Conservation (phyloP, 345 rosid species). For the Eucalyptus curtisii region DNA sequence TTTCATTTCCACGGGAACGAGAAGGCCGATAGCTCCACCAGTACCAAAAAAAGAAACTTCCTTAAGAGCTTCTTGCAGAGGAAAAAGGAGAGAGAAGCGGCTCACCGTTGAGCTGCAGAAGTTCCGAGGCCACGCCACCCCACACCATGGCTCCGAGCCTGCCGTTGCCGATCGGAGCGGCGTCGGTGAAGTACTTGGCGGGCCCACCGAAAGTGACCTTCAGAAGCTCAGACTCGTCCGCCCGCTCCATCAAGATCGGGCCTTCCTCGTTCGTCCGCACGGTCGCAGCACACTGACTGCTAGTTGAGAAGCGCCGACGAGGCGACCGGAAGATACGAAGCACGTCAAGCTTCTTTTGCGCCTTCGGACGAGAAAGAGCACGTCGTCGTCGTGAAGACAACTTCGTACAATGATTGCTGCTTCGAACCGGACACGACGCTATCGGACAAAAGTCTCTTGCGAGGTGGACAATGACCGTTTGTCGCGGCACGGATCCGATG, state of each 20-base stretch:
- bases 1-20: background rate
- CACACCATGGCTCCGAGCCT: slow-evolving; percentile 93
- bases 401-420: background rate
- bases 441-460: background rate
- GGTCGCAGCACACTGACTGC: background rate
- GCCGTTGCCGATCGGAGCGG: slow-evolving; percentile 86
- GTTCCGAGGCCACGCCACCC: slow-evolving; percentile 76
- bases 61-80: background rate
- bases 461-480: background rate
- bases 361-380: background rate
- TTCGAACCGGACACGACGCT: background rate
- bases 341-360: background rate
- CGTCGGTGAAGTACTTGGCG: slow-evolving; percentile 75
- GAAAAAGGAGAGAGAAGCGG: background rate
- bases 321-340: background rate
- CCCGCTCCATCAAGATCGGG: background rate
- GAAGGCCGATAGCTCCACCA: background rate
- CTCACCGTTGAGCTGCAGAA: slow-evolving; percentile 70
- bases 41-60: background rate
- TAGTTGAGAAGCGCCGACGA: background rate
- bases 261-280: background rate
- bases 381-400: background rate
- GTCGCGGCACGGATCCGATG: background rate
- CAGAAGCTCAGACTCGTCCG: slow-evolving; percentile 6
- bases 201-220: slow-evolving; percentile 60